Percentiles rank a stretch among this genome's conserved stretches.
Evolutionary conservation across 768 basidiomycete genomes (phyloP).

Genomic region (Collybiopsis luxurians): DNA sequence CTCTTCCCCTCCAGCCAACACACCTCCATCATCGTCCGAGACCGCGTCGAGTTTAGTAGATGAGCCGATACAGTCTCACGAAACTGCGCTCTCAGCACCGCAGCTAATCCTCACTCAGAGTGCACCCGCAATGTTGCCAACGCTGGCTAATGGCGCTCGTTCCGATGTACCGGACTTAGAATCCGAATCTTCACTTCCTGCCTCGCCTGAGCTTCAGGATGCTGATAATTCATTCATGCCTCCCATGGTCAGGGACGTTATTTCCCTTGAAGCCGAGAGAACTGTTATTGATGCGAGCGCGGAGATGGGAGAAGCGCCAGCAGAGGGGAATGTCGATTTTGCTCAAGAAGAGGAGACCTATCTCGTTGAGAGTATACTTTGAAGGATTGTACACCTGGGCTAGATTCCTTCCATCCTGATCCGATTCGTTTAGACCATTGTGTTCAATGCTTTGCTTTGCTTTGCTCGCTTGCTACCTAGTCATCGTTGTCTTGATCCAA

Average conservation of each 20-base stretch:
- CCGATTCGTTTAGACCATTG: neutral
- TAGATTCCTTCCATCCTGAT: neutral
- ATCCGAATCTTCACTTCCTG: neutral
- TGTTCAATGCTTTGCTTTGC: neutral
- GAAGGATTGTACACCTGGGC: too few species aligned
- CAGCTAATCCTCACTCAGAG: neutral
- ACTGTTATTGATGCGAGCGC: neutral
- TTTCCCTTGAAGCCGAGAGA: neutral
- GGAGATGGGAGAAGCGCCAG: neutral
- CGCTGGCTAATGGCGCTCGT: too few species aligned
- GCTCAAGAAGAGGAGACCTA: neutral
- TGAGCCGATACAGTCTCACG: neutral
- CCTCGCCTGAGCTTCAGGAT: neutral
- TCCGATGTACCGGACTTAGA: neutral
- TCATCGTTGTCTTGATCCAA: neutral
- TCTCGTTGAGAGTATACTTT: slow-evolving; percentile 2
- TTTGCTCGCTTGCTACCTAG: neutral
- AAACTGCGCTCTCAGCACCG: neutral
- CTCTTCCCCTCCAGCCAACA: neutral
- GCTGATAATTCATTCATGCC: neutral
- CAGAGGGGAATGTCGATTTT: neutral
- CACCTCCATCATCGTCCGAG: neutral
- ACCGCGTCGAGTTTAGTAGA: too few species aligned
- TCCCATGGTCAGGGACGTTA: neutral
- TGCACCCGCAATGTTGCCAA: neutral